Base-by-base conservation (phyloP, 768 basidiomycete species). In the Boletellus ananas region DNA sequence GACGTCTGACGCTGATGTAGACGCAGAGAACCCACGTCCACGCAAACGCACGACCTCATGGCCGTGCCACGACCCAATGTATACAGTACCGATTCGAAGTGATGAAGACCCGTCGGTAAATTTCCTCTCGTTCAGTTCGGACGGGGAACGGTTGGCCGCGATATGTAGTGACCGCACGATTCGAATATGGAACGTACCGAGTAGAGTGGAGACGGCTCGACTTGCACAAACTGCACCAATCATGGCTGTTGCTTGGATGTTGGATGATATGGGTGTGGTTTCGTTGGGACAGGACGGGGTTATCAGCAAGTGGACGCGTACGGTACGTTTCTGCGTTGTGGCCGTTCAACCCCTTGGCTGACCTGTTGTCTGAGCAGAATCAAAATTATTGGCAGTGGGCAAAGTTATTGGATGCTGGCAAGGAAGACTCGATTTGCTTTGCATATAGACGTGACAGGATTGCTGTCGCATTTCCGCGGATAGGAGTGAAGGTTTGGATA, bases 401-500 rank as follows among this genome's bases (percentile, higher is more conserved):
- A 6, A 80, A 79, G 51, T 59, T 82, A n/a, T 62, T 83, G 37
- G 75, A 79, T 31, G 74, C 75, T 7, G 78, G 75, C 13, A 65
- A 64, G 58, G 74, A 76, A 11, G 77, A 73, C 33, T 68, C 72
- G 36, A 62, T 75, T 17, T 80, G 79, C 61, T 70, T 86, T 55
- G 81, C 81, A 1, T 82, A 79, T 60, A 56, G 61, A 45, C 74
- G 75, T 20, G 81, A 83, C 64, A 71, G 76, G 33, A 79, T 86
- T 52, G 84, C 84, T 0, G 77, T 86, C 17, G 79, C 82, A 18
- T 80, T 79, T 49, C 80, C 81, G 31, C 67, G 70, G n/a, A 56
- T 67, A 36, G 82, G 81, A 3, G 81, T 85, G 36, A 83, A 79
- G 51, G 73, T 85, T n/a, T 85, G 84, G 83, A 62, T 79, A 50